These are phyloP conservation scores for Thelephora ganbajun DNA, from an alignment of 768 basidiomycete genomes.

Conservation along the genomic window DNA sequence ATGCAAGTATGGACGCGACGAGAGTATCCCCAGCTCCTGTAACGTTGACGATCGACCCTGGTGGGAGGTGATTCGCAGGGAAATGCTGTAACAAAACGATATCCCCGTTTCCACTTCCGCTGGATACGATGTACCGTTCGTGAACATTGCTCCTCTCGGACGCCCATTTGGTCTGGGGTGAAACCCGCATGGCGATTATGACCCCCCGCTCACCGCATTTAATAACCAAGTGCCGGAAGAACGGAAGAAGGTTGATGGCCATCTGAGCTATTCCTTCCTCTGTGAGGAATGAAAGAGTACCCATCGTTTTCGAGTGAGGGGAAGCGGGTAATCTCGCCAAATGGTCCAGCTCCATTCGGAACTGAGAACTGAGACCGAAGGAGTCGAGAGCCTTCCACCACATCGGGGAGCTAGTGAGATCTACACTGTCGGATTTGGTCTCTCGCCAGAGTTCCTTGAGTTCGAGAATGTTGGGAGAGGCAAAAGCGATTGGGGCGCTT, in stretches of 20 bases:
- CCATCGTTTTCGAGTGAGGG: conserved; percentile 16
- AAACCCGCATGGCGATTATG: conserved; percentile 45
- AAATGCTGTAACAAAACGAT: conserved; percentile 62
- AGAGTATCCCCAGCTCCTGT: conserved; percentile 92
- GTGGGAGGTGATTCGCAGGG: conserved; percentile 32
- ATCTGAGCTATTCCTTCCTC: conserved; percentile 64
- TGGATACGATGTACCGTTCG: conserved; percentile 37
- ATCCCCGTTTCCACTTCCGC: conserved; percentile 28
- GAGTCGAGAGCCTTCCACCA: conserved; percentile 60
- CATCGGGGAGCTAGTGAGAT: conserved; percentile 33
- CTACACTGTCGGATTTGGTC: conserved; percentile 28
- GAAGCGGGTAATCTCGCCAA: conserved; percentile 34
- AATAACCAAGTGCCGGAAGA: conserved; percentile 72
- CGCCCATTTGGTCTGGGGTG: conserved; percentile 35
- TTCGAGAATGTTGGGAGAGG: conserved; percentile 81
- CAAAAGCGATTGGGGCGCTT: conserved; percentile 44
- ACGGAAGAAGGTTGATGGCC: conserved; percentile 71
- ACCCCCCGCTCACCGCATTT: conserved; percentile 72
- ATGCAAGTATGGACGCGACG: conserved; percentile 71
- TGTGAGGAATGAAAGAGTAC: conserved; percentile 47
- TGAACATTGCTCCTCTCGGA: conserved; percentile 30
- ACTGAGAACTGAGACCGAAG: conserved; percentile 52
- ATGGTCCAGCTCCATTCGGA: conserved; percentile 50
- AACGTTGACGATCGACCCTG: conserved; percentile 40
- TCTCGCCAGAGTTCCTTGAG: conserved; percentile 44